These are phyloP conservation scores for Vigna nakashimae DNA, from an alignment of 306 rosid genomes.

Conservation along the genomic window DNA sequence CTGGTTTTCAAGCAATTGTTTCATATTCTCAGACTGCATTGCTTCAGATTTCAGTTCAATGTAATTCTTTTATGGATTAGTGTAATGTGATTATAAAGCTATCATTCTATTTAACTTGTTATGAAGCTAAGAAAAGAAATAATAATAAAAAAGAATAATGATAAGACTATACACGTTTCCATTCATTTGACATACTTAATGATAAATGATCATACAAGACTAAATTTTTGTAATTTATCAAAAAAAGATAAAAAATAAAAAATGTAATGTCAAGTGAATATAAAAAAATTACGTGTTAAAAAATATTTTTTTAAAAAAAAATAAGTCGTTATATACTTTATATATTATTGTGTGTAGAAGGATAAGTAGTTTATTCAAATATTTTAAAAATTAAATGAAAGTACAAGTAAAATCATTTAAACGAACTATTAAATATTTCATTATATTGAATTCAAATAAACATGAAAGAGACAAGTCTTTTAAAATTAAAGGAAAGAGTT, in stretches of 20 bases:
- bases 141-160: too few species aligned
- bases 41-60: conserved; percentile 35
- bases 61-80: conserved; percentile 5
- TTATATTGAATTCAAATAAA: background rate
- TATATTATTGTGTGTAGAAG: background rate
- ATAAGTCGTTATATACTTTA: too few species aligned
- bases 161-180: too few species aligned
- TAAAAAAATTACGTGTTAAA: too few species aligned
- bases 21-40: conserved; percentile 17
- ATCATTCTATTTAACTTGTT: conserved; percentile 7
- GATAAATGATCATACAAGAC: too few species aligned
- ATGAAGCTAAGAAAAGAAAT: background rate
- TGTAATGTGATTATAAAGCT: conserved; percentile 4
- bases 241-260: too few species aligned
- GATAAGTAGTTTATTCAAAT: background rate
- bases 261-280: too few species aligned
- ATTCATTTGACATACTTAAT: too few species aligned
- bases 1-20: conserved; percentile 24
- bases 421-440: background rate
- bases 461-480: background rate
- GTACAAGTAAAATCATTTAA: background rate
- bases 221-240: too few species aligned
- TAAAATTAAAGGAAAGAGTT: background rate
- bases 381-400: background rate
- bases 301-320: too few species aligned